Evolutionary conservation across 2,329 filamentous ascomycete species (phyloP).

Genomic region (Scedosporium aurantiacum): DNA sequence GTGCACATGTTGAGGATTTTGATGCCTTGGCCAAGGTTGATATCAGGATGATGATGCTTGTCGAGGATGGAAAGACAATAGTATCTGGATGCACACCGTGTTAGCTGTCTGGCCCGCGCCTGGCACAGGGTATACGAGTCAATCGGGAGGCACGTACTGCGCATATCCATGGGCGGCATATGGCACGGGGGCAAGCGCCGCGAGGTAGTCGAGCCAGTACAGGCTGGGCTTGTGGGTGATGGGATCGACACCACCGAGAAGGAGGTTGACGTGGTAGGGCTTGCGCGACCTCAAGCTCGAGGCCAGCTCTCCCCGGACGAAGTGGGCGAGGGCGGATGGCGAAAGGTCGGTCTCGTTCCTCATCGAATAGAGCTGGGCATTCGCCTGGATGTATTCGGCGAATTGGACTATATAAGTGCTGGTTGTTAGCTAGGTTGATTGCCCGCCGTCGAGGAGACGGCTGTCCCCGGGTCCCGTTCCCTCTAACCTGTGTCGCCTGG

Average conservation of each 20-base stretch:
- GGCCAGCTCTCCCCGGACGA: conserved; percentile 88
- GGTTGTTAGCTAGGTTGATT: background rate
- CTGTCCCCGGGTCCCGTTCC: conserved; percentile 2
- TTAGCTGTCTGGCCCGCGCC: background rate
- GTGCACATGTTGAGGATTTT: conserved; percentile 92
- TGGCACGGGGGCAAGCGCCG: conserved; percentile 73
- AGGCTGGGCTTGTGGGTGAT: conserved; percentile 84
- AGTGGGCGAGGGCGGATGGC: conserved; percentile 79
- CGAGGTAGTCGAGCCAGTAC: conserved; percentile 97
- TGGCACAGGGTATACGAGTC: background rate
- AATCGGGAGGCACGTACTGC: conserved; percentile 51
- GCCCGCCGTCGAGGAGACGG: background rate
- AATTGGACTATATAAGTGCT: conserved; percentile 66
- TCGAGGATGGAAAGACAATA: conserved; percentile 96
- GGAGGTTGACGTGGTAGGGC: conserved; percentile 93
- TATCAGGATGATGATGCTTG: conserved; percentile 96
- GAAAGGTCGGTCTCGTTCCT: conserved; percentile 90
- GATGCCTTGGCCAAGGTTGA: conserved; percentile 76
- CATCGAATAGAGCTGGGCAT: conserved; percentile 97
- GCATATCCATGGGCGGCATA: conserved; percentile 98
- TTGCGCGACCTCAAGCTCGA: conserved; percentile 81
- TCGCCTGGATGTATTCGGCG: conserved; percentile 97
- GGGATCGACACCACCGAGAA: conserved; percentile 86
- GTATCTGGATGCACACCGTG: conserved; percentile 46
- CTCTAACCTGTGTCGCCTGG: conserved; percentile 79